phyloP scores from a whole-genome alignment of 108 stramenopile genomes.

The Bacterosira constricta region DNA sequence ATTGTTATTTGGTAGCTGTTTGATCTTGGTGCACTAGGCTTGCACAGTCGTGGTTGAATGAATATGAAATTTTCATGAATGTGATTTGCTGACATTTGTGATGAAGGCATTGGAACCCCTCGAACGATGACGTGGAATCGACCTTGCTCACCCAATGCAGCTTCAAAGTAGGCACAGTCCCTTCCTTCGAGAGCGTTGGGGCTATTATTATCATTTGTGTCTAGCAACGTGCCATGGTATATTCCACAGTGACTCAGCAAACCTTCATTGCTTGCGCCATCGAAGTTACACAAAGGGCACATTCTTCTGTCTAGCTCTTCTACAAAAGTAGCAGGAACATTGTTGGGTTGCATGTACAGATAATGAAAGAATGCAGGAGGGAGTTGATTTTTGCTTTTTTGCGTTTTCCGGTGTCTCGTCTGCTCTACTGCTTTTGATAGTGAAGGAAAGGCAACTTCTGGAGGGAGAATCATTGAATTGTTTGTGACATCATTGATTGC shows the following conservation, averaged over 20 bases:
- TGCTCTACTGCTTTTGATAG: neutral
- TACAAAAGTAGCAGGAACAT: constrained; percentile 17
- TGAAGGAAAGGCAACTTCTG: neutral
- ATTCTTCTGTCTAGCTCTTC: constrained; percentile 14
- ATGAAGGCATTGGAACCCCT: constrained; percentile 6
- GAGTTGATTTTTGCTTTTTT: neutral
- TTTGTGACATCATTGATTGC: neutral
- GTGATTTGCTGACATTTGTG: neutral
- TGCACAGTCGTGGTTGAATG: constrained; percentile 1
- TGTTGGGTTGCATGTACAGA: constrained; percentile 16
- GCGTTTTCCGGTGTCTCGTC: neutral
- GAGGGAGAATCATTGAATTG: neutral
- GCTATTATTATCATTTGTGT: neutral
- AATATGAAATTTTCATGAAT: constrained; percentile 10
- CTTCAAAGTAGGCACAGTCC: constrained; percentile 24
- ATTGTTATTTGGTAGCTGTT: neutral
- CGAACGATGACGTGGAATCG: constrained; percentile 29
- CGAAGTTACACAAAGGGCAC: constrained; percentile 27
- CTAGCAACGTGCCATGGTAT: constrained; percentile 24
- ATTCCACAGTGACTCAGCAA: constrained; percentile 23
- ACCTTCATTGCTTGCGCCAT: constrained; percentile 31
- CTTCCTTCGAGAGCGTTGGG: neutral
- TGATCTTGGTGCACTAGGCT: neutral
- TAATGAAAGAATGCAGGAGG: constrained; percentile 39
- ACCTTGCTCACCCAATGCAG: constrained; percentile 16